phyloP scores from a whole-genome alignment of 2,329 filamentous ascomycete genomes.

The Aspergillus phoenicis region DNA sequence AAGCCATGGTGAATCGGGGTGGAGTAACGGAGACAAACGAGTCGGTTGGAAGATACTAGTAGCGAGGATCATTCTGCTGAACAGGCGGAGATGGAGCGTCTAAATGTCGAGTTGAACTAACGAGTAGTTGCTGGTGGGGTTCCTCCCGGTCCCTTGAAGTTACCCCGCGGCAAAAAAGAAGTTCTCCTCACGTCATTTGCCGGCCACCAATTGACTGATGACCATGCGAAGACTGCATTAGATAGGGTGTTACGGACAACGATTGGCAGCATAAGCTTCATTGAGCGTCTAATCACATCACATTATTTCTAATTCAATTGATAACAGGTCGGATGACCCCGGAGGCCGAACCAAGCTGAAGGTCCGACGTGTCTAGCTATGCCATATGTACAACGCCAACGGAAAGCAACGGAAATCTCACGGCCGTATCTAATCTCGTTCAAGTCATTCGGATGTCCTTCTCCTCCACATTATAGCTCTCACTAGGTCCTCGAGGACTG shows the following conservation, averaged over 20 bases:
- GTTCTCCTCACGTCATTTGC: background rate
- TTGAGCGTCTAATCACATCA: background rate
- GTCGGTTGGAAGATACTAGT: background rate
- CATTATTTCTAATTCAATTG: background rate
- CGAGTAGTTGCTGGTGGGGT: background rate
- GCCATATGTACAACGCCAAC: slow-evolving; percentile 4
- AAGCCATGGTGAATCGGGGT: slow-evolving; percentile 31
- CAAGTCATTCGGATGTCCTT: slow-evolving; percentile 45
- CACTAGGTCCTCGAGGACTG: slow-evolving; percentile 28
- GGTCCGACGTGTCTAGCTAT: slow-evolving; percentile 1
- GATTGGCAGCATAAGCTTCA: background rate
- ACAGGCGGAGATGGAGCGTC: background rate
- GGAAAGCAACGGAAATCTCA: background rate
- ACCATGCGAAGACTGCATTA: background rate
- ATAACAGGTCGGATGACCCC: background rate
- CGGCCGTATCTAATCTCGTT: slow-evolving; percentile 8
- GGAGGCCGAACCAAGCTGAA: background rate
- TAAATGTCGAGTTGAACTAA: background rate
- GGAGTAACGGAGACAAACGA: background rate
- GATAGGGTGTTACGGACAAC: background rate
- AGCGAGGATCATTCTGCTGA: slow-evolving; percentile 11
- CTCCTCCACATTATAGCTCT: slow-evolving; percentile 34
- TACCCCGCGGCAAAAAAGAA: background rate
- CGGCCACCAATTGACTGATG: background rate
- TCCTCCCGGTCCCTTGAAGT: background rate